Evolutionary conservation across 129 eudicot species (phyloP).

Genomic region (Sambucus nigra): DNA sequence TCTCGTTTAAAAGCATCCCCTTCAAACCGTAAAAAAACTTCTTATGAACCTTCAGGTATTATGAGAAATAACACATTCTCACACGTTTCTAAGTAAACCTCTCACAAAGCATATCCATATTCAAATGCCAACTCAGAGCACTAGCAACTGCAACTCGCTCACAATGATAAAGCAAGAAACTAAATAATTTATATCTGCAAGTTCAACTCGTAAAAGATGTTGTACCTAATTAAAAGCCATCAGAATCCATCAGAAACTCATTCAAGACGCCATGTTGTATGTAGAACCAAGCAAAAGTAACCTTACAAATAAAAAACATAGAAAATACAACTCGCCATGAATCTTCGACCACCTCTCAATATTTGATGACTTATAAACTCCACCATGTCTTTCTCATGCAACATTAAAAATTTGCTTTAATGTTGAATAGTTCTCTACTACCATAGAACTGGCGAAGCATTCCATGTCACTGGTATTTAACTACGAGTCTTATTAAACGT

Average conservation of each 20-base stretch:
- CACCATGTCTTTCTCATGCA: conserved; percentile 1
- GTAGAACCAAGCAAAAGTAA: neutral
- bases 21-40: too few relatives aligned
- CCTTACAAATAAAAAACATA: neutral
- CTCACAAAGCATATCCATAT: neutral
- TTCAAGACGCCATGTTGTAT: neutral
- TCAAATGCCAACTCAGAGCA: neutral
- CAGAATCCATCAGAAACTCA: neutral
- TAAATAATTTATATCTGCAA: too few relatives aligned
- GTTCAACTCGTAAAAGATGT: too few relatives aligned
- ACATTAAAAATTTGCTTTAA: conserved; percentile 5
- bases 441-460: too few relatives aligned
- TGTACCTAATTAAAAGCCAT: neutral
- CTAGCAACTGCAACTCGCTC: too few relatives aligned
- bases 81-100: neutral
- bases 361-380: neutral
- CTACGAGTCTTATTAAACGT: neutral
- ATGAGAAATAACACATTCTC: neutral
- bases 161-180: too few relatives aligned
- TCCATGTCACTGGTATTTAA: neutral
- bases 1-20: too few relatives aligned
- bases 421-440: conserved; percentile 11
- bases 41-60: too few relatives aligned
- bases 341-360: conserved; percentile 5
- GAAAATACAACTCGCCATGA: neutral